Evolutionary conservation across 1,284 basidiomycete species (phyloP), one percentile per base, ranked within the genome.

Genomic region (Ustilago loliicola): DNA sequence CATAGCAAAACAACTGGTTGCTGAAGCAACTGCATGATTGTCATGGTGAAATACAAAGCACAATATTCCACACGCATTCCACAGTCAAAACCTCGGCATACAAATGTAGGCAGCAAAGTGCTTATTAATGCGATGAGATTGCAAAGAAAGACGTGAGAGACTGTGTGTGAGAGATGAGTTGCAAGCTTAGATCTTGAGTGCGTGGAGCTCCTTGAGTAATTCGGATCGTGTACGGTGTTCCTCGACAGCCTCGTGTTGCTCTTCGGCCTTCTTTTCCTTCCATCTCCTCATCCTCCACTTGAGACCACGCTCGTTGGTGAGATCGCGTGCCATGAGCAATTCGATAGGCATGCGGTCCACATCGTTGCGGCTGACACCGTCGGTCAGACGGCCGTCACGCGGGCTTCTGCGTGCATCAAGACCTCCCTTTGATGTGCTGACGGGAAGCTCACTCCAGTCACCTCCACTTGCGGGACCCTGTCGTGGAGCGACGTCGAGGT

Each of bases 281-380:
- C 77, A 83, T 27, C 78, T 70, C 54, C 79, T 69, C 81, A 84
- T 85, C 38, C 83, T 74, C 80, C 79, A 81, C 57, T 82, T 83
- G 64, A 82, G 78, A 40, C 83, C 82, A 11, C 60, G 61, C 52
- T 80, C 69, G 69, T 86, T 86, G 42, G 72, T 66, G 19, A 86
- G 76, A 32, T 86, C 84, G 21, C 74, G 64, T 36, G 67, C 48
- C 84, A 86, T 86, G 55, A 86, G 74, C 36, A 86, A 66, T 63
- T 86, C 84, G 57, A 86, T 80, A 21, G 84, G 84, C 83, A 85
- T 83, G 21, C 74, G 66, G 60, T 86, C 83, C 6, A 85, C 67
- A 23, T 85, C 80, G 64, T 67, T 68, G 38, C 72, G 67, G 45
- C 58, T 66, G 50, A 81, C 61, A 7, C 61, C 61, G 3, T 69